These are phyloP conservation scores for Magnaporthiopsis incrustans DNA, from an alignment of 2,329 filamentous ascomycete genomes.

Conservation along the genomic window DNA sequence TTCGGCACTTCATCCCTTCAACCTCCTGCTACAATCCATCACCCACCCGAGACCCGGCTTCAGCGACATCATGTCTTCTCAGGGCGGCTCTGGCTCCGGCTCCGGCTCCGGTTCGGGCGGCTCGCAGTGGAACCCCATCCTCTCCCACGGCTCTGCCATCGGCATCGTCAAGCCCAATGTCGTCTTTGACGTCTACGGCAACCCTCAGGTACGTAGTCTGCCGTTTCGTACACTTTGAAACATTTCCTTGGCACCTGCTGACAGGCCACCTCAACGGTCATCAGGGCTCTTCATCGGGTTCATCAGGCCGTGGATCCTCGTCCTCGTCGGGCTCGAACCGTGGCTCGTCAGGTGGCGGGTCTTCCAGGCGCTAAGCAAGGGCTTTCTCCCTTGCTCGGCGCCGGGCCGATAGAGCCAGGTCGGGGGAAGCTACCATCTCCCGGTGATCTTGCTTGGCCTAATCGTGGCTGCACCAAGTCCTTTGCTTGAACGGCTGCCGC, in stretches of 20 bases:
- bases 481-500: background rate
- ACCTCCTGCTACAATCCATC: background rate
- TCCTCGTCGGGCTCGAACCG: background rate
- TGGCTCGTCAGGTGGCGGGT: background rate
- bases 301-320: background rate
- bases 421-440: no score
- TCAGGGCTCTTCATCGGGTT: background rate
- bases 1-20: background rate
- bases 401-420: background rate
- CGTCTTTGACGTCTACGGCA: conserved; percentile 14
- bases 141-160: conserved; percentile 18
- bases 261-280: background rate
- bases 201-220: background rate
- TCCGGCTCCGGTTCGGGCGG: background rate
- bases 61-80: conserved; percentile 5
- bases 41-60: background rate
- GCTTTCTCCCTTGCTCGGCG: background rate
- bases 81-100: background rate
- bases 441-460: background rate
- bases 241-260: no score
- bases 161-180: conserved; percentile 19
- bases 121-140: conserved; percentile 17
- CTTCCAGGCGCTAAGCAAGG: background rate
- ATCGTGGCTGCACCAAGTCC: background rate
- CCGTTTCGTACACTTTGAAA: no score